Evolutionary conservation across 169 alveolate species (phyloP).

Genomic region (Cryptosporidium muris): DNA sequence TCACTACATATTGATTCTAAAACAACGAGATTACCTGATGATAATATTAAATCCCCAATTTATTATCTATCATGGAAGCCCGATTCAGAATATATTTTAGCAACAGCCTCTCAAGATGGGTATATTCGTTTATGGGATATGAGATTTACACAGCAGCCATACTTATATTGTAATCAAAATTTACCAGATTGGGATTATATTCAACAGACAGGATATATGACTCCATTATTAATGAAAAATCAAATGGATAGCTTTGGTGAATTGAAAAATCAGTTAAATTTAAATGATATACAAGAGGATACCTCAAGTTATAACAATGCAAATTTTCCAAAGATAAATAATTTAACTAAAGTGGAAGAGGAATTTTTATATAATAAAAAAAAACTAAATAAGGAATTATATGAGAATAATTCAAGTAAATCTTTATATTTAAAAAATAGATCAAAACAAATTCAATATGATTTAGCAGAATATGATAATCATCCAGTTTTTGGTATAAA

Average conservation of each 20-base stretch:
- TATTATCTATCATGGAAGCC: constrained; percentile 34
- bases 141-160: constrained; percentile 78
- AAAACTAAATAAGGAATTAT: neutral
- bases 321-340: neutral
- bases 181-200: constrained; percentile 53
- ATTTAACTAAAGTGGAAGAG: neutral
- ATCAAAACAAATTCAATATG: neutral
- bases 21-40: constrained; percentile 9
- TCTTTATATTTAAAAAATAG: neutral
- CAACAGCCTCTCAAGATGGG: constrained; percentile 84
- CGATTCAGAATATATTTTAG: constrained; percentile 70
- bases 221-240: constrained; percentile 2
- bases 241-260: neutral
- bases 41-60: constrained; percentile 28
- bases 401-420: neutral
- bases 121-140: constrained; percentile 86
- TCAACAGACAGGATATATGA: constrained; percentile 26
- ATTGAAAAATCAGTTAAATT: neutral
- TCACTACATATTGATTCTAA: constrained; percentile 20
- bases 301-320: neutral
- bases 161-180: constrained; percentile 25
- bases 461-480: neutral
- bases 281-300: neutral
- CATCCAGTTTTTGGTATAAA: constrained; percentile 13
- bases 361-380: neutral